Evolutionary conservation across 2,329 filamentous ascomycete species (phyloP).

Genomic region (Penicillium crustosum): DNA sequence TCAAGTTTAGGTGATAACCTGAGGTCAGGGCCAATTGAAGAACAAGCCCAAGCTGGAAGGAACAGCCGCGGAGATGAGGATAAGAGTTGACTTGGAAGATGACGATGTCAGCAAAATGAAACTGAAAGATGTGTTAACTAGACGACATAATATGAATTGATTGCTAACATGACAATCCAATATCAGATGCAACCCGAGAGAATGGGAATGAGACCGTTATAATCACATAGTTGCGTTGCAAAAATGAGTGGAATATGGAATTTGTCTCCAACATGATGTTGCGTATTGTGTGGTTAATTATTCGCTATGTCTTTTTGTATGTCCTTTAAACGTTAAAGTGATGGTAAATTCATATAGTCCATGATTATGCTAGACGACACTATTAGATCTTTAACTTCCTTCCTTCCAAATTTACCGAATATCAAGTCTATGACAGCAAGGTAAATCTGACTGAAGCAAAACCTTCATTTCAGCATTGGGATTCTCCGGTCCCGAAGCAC

Average conservation of each 20-base stretch:
- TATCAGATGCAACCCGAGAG: neutral
- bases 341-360: too few species aligned
- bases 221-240: neutral
- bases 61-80: too few species aligned
- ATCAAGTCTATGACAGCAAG: too few species aligned
- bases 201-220: neutral
- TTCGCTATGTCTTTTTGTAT: neutral
- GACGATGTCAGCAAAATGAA: neutral
- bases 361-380: too few species aligned
- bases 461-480: too few species aligned
- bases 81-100: neutral
- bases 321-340: neutral
- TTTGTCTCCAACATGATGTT: too few species aligned
- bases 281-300: neutral
- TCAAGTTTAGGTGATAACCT: neutral
- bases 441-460: too few species aligned
- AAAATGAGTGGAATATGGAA: neutral
- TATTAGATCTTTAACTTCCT: too few species aligned
- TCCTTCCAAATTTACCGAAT: too few species aligned
- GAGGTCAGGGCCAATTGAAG: neutral
- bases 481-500: too few species aligned
- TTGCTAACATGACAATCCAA: neutral
- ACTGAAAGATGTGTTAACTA: neutral
- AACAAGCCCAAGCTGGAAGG: neutral
- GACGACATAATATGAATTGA: neutral